These are phyloP conservation scores for Debaryomyces hansenii DNA, from an alignment of 805 yeast species.

Conservation along the genomic window DNA sequence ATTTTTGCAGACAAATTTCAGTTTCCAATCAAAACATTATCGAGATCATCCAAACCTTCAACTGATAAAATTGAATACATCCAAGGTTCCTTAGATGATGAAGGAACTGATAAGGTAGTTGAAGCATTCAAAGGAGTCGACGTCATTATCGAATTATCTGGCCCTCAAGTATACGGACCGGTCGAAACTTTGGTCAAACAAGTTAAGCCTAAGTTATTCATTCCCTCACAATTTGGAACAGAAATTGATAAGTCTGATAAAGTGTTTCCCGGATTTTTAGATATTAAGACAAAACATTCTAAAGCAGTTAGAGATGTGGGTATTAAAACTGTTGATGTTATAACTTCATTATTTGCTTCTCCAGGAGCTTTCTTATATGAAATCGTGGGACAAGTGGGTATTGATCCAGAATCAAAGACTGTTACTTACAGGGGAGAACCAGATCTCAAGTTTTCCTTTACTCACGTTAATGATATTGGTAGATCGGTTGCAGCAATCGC, in stretches of 20 bases:
- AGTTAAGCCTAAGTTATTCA: constrained; percentile 50
- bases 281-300: constrained; percentile 35
- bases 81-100: constrained; percentile 27
- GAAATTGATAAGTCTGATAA: constrained; percentile 31
- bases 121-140: constrained; percentile 48
- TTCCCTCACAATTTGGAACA: constrained; percentile 63
- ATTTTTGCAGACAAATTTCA: constrained; percentile 40
- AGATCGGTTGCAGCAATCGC: constrained; percentile 41
- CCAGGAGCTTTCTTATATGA: constrained; percentile 38
- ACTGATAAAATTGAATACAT: constrained; percentile 42
- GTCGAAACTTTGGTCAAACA: constrained; percentile 38
- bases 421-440: constrained; percentile 43
- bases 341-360: constrained; percentile 37
- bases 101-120: constrained; percentile 23
- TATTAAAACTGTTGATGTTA: constrained; percentile 46
- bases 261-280: constrained; percentile 34
- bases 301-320: constrained; percentile 42
- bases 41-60: constrained; percentile 40
- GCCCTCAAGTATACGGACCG: constrained; percentile 31
- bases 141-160: constrained; percentile 48
- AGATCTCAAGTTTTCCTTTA: constrained; percentile 30
- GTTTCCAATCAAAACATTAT: constrained; percentile 52
- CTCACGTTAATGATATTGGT: constrained; percentile 45
- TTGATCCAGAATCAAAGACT: constrained; percentile 31
- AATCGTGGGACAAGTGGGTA: constrained; percentile 34